Evolutionary conservation across 2,329 filamentous ascomycete species (phyloP).

Genomic region (Fusarium algeriense): DNA sequence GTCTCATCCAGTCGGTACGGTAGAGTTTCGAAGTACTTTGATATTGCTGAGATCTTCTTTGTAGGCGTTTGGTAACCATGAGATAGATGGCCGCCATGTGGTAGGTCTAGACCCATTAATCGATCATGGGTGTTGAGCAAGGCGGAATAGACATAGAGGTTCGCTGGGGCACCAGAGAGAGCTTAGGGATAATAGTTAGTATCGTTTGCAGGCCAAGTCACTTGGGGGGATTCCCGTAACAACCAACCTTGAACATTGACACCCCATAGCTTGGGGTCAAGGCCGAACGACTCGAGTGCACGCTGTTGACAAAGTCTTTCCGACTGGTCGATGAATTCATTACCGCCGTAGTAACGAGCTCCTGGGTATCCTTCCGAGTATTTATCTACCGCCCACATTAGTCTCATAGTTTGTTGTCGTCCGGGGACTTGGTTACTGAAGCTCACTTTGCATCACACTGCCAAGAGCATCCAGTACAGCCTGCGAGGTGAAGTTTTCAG

Average conservation of each 20-base stretch:
- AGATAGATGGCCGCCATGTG: slow-evolving; percentile 94
- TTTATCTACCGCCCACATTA: slow-evolving; percentile 73
- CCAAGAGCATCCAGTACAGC: slow-evolving; percentile 91
- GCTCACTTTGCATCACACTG: slow-evolving; percentile 92
- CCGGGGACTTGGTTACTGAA: slow-evolving; percentile 6
- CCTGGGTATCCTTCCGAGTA: slow-evolving; percentile 99
- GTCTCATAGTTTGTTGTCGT: neutral
- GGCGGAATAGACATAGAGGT: slow-evolving; percentile 95
- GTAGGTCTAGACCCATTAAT: slow-evolving; percentile 96
- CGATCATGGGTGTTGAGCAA: slow-evolving; percentile 93
- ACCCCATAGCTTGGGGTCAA: slow-evolving; percentile 90
- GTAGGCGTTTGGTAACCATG: slow-evolving; percentile 97
- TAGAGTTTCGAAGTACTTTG: slow-evolving; percentile 98
- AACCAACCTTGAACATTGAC: slow-evolving; percentile 92
- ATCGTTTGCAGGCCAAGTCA: neutral
- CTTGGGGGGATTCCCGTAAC: neutral
- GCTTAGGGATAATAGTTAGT: slow-evolving; percentile 61
- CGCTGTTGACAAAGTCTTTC: slow-evolving; percentile 91
- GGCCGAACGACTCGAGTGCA: slow-evolving; percentile 86
- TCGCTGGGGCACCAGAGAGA: slow-evolving; percentile 79
- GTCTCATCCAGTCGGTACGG: slow-evolving; percentile 92
- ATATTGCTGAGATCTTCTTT: slow-evolving; percentile 97
- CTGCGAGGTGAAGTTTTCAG: slow-evolving; percentile 95
- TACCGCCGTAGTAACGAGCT: slow-evolving; percentile 95
- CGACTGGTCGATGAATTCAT: slow-evolving; percentile 93